These are phyloP conservation scores for Boletellus ananas DNA, from an alignment of 768 basidiomycete species.

Conservation along the genomic window DNA sequence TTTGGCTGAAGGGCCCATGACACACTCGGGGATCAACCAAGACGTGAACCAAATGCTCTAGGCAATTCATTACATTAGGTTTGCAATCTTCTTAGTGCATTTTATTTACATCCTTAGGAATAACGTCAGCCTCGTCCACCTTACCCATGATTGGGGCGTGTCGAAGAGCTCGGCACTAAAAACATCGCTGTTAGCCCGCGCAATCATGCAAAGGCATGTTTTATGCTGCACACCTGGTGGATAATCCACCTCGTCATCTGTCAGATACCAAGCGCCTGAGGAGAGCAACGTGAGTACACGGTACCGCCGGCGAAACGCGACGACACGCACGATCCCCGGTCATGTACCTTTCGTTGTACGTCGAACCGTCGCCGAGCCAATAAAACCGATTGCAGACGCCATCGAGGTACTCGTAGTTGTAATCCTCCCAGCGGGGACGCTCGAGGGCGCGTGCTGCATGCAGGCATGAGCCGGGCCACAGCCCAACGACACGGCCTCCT, in stretches of 20 bases:
- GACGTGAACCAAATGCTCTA: too few relatives aligned
- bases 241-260: constrained; percentile 11
- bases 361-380: constrained; percentile 62
- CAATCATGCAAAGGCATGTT: too few relatives aligned
- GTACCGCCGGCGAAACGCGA: background rate
- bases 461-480: constrained; percentile 59
- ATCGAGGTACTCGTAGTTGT: constrained; percentile 46
- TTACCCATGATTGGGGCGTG: too few relatives aligned
- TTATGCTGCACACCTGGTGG: constrained; percentile 8
- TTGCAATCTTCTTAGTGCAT: too few relatives aligned
- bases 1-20: too few relatives aligned
- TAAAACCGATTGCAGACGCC: constrained; percentile 45
- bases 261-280: constrained; percentile 15
- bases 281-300: background rate
- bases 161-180: too few relatives aligned
- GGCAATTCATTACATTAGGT: too few relatives aligned
- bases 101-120: too few relatives aligned
- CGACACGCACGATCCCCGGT: constrained; percentile 34
- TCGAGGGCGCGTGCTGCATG: constrained; percentile 48
- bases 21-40: too few relatives aligned
- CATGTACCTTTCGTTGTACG: constrained; percentile 45
- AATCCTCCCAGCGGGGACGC: constrained; percentile 66
- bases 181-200: too few relatives aligned
- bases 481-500: constrained; percentile 49
- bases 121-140: too few relatives aligned